Percentiles rank a stretch among this genome's conserved stretches.
These are phyloP conservation scores for Alternaria solani DNA, from an alignment of 2,329 filamentous ascomycete species.

Conservation along the genomic window DNA sequence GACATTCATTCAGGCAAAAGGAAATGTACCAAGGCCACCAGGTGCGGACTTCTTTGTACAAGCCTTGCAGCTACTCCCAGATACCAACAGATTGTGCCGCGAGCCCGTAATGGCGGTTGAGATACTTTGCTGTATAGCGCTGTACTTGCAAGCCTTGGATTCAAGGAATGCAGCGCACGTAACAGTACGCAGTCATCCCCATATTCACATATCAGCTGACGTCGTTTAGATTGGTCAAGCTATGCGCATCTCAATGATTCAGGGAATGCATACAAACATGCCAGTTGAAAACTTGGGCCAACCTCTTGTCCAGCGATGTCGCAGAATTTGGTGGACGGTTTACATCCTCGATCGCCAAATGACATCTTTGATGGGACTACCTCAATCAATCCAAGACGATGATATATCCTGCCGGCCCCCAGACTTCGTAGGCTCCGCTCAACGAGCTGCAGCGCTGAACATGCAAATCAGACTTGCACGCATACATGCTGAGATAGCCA, in stretches of 20 bases:
- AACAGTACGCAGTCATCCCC: slow-evolving; percentile 46
- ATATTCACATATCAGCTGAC: neutral
- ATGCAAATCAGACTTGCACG: slow-evolving; percentile 59
- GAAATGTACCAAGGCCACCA: slow-evolving; percentile 48
- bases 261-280: slow-evolving; percentile 65
- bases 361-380: slow-evolving; percentile 63
- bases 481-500: slow-evolving; percentile 56
- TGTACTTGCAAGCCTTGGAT: slow-evolving; percentile 63
- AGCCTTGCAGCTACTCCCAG: slow-evolving; percentile 63
- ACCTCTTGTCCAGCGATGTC: slow-evolving; percentile 55
- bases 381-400: slow-evolving; percentile 60
- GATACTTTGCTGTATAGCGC: slow-evolving; percentile 60
- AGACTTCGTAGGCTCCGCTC: slow-evolving; percentile 51
- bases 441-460: slow-evolving; percentile 52
- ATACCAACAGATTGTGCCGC: slow-evolving; percentile 53
- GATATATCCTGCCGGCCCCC: slow-evolving; percentile 60
- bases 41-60: slow-evolving; percentile 71
- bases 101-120: slow-evolving; percentile 60
- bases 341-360: slow-evolving; percentile 64
- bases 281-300: slow-evolving; percentile 54
- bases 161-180: slow-evolving; percentile 57
- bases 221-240: slow-evolving; percentile 59
- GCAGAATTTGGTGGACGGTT: slow-evolving; percentile 64
- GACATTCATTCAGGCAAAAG: slow-evolving; percentile 56
- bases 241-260: slow-evolving; percentile 58